Evolutionary conservation across 176 grass and related monocot species (phyloP).

Genomic region (Cenchrus fungigraminus): DNA sequence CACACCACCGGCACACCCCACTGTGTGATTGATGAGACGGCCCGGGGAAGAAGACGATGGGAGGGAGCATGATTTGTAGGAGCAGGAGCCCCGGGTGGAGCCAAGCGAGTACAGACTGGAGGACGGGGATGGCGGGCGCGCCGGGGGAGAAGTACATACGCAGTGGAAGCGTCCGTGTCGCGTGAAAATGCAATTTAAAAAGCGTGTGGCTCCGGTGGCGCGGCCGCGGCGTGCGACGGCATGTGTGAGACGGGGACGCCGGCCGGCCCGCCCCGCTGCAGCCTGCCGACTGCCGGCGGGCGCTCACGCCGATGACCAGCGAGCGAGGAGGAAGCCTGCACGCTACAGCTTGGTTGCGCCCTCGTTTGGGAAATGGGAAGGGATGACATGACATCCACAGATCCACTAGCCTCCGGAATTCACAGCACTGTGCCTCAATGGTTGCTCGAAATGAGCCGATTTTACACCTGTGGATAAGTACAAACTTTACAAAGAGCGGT

Average conservation of each 20-base stretch:
- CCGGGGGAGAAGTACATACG: background rate
- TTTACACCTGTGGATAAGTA: too few species aligned
- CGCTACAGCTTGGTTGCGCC: background rate
- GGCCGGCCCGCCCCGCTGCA: background rate
- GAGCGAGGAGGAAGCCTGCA: background rate
- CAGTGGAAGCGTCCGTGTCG: slow-evolving; percentile 21
- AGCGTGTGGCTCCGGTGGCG: slow-evolving; percentile 28
- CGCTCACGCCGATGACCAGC: background rate
- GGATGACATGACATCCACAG: too few species aligned
- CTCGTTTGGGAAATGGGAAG: too few species aligned
- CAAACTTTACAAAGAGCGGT: too few species aligned
- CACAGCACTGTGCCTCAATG: too few species aligned
- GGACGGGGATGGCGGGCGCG: slow-evolving; percentile 22
- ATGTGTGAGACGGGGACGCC: background rate
- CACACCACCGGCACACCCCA: background rate
- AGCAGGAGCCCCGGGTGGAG: background rate
- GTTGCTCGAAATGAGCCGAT: too few species aligned
- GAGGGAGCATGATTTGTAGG: slow-evolving; percentile 38
- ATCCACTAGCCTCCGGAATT: too few species aligned
- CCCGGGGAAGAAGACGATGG: background rate
- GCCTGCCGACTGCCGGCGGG: background rate
- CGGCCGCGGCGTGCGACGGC: too few species aligned
- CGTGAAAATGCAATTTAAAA: slow-evolving; percentile 3
- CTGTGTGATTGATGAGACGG: background rate
- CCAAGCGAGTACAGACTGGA: slow-evolving; percentile 46